Evolutionary conservation across 176 grass and related monocot species (phyloP), one percentile per base, ranked within the genome.

Genomic region (Eremochloa ophiuroides): DNA sequence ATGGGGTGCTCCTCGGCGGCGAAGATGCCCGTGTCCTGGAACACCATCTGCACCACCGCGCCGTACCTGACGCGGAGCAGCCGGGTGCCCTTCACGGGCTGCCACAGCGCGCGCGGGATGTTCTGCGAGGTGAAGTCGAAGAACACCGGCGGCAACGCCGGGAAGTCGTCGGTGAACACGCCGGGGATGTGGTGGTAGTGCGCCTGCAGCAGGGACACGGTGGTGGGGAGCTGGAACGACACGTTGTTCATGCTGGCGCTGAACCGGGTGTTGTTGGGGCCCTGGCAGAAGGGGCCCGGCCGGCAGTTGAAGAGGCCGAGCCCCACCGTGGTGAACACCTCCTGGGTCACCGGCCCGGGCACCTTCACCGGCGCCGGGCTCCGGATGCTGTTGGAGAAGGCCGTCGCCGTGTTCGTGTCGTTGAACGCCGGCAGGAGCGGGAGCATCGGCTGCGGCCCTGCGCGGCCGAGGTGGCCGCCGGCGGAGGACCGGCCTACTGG

Each of bases 161-260:
- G 95, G 76, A 98, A 98, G 74, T 93, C 90, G 4, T 82, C 75
- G 13, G 92, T 93, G 86, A 93, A 98, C 37, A 98, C 88, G 37
- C 88, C 92, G 8, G 88, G 84, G 22, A 88, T 31, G 83, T 71
- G 82, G 44, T 91, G 87, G 85, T 91, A 88, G 83, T 93, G 83
- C 42, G 88, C 86, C 69, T 98, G 86, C 62, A 93, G 73, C 2
- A 98, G 51, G 2, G 90, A 93, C 6, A 93, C 5, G 47, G 84
- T 89, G 41, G 33, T 74, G 2, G 92, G 95, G 17, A 91, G 84
- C 66, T 88, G 82, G 83, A 98, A 98, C 0, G 95, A 98, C 30
- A 95, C 82, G 83, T 98, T 98, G 88, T 95, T 98, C 85, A 95
- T 98, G 90, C 90, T 98, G 13, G 90, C 92, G 55, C 26, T 86